phyloP scores from a whole-genome alignment of 78 protist genomes.

The Tieghemostelium lacteum region DNA sequence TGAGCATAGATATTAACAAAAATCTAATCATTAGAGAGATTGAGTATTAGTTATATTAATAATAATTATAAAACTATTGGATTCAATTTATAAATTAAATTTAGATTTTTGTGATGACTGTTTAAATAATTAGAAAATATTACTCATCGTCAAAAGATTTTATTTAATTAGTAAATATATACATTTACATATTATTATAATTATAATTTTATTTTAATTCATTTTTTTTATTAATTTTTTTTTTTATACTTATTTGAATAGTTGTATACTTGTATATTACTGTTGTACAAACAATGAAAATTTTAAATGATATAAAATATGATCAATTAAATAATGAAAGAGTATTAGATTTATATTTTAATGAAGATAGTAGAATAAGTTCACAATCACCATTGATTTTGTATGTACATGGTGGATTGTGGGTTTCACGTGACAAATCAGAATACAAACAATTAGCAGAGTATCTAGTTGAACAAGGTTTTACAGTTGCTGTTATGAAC shows the following conservation, averaged over 20 bases:
- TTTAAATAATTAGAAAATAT: no score
- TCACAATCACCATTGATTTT: slow-evolving; percentile 16
- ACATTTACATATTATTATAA: no score
- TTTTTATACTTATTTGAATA: not conserved
- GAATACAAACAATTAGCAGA: slow-evolving; percentile 19
- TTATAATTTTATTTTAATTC: no score
- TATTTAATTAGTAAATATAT: no score
- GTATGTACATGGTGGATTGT: slow-evolving; percentile 75
- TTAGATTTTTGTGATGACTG: no score
- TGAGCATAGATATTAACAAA: no score
- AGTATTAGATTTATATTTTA: slow-evolving; percentile 25
- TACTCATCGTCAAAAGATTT: no score
- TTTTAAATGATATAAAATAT: not conserved
- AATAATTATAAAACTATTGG: no score
- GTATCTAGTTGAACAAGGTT: not conserved
- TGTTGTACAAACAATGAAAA: not conserved
- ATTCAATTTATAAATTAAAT: no score
- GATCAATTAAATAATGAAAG: not conserved
- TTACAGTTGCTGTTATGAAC: slow-evolving; percentile 38
- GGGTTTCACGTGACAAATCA: slow-evolving; percentile 64
- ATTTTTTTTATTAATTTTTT: slow-evolving; percentile 5
- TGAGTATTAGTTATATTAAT: no score
- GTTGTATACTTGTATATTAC: not conserved
- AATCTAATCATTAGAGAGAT: no score
- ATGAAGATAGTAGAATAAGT: not conserved